Percentiles rank a stretch among this genome's conserved stretches.
Evolutionary conservation across 768 basidiomycete species (phyloP).

Genomic region (Royoungia palumana): DNA sequence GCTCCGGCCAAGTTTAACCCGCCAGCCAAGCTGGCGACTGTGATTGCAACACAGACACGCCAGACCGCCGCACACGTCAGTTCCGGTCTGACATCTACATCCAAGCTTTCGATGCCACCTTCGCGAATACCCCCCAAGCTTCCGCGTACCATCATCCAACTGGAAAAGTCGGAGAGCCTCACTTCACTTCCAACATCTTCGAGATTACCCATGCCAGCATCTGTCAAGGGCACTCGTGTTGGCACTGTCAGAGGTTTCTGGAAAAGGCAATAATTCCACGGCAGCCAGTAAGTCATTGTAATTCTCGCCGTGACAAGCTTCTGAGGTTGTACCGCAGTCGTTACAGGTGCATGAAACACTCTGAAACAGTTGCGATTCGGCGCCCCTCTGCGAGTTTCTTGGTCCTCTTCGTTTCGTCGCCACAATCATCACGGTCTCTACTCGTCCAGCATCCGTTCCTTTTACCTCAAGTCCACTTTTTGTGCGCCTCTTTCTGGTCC

Average conservation of each 20-base stretch:
- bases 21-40: conserved; percentile 29
- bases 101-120: conserved; percentile 23
- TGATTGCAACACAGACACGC: conserved; percentile 26
- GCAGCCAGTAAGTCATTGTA: conserved; percentile 6
- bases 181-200: conserved; percentile 7
- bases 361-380: conserved; percentile 6
- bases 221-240: conserved; percentile 18
- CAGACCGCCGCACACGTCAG: conserved; percentile 1
- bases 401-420: not conserved
- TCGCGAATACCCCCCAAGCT: conserved; percentile 12
- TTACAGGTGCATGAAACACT: conserved; percentile 1
- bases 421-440: conserved; percentile 15
- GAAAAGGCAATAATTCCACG: conserved; percentile 20
- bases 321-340: not conserved
- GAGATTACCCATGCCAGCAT: conserved; percentile 26
- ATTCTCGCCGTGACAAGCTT: not conserved
- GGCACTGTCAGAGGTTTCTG: conserved; percentile 32
- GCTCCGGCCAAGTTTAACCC: conserved; percentile 26
- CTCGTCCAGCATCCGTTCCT: not conserved
- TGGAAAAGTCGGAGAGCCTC: conserved; percentile 8
- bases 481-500: conserved; percentile 3
- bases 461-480: conserved; percentile 14
- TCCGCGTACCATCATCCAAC: not conserved
- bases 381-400: not conserved
- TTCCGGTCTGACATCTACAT: conserved; percentile 2